Conservation (phyloP, 495 filamentous ascomycete genomes). For the Bryoglossum gracile region DNA sequence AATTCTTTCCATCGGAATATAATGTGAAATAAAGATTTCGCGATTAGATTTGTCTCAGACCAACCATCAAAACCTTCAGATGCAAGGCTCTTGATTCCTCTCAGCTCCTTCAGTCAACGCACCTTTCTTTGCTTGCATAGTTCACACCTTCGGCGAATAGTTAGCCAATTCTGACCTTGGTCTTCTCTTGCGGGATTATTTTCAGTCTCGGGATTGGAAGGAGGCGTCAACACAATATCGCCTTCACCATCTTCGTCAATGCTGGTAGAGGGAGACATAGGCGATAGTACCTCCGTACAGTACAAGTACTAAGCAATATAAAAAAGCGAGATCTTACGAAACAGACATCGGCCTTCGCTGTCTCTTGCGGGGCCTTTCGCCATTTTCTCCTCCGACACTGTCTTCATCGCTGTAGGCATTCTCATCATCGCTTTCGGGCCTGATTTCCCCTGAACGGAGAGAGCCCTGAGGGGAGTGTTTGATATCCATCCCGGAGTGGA, state of each 20-base stretch:
- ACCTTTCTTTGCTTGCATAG: slow-evolving; percentile 79
- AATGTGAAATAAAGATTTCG: no score
- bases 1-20: no score
- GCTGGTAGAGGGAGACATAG: slow-evolving; percentile 19
- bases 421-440: slow-evolving; percentile 24
- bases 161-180: slow-evolving; percentile 21
- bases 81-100: no score
- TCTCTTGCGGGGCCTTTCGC: slow-evolving; percentile 26
- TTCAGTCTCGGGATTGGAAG: background rate
- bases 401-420: slow-evolving; percentile 21
- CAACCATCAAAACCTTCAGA: no score
- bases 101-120: no score
- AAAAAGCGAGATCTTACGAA: slow-evolving; percentile 26
- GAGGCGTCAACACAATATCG: background rate
- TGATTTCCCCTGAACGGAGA: slow-evolving; percentile 7
- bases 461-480: slow-evolving; percentile 18
- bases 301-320: no score
- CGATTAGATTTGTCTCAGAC: no score
- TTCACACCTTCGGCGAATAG: slow-evolving; percentile 52
- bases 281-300: background rate
- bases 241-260: slow-evolving; percentile 4
- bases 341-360: slow-evolving; percentile 26
- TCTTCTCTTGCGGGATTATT: slow-evolving; percentile 1
- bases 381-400: slow-evolving; percentile 22
- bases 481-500: slow-evolving; percentile 18